phyloP scores from a whole-genome alignment of 192 early-diverging fungal species.

The Dissophora ornata region DNA sequence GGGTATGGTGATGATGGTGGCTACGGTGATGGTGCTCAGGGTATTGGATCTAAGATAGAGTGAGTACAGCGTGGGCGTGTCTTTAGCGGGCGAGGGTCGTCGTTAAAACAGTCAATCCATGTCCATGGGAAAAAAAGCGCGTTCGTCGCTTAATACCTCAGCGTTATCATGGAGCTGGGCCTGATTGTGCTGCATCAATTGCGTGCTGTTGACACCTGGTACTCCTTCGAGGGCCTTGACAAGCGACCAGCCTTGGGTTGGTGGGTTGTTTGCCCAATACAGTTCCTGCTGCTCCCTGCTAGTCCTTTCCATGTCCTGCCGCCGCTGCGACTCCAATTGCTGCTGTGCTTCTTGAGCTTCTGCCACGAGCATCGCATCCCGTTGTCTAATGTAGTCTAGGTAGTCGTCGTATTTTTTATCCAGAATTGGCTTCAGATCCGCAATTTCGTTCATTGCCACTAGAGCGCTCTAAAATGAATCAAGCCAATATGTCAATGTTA shows the following conservation, averaged over 20 bases:
- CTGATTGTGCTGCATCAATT: constrained; percentile 14
- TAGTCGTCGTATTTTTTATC: constrained; percentile 66
- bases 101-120: neutral
- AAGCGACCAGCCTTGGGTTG: constrained; percentile 24
- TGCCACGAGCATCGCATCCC: constrained; percentile 22
- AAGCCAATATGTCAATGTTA: too few species aligned
- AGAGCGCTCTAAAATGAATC: constrained; percentile 11
- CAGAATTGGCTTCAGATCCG: constrained; percentile 66
- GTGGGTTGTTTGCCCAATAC: constrained; percentile 10
- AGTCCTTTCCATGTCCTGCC: neutral
- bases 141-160: neutral
- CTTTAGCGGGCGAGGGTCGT: too few species aligned
- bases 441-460: constrained; percentile 59
- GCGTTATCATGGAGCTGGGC: neutral
- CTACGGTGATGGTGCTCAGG: constrained; percentile 27
- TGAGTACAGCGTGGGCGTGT: too few species aligned
- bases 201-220: constrained; percentile 37
- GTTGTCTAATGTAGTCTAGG: constrained; percentile 41
- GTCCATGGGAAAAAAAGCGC: neutral
- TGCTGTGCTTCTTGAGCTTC: constrained; percentile 21
- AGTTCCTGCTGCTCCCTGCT: constrained; percentile 15
- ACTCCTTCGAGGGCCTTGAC: constrained; percentile 51
- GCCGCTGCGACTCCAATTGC: constrained; percentile 4
- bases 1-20: too few species aligned
- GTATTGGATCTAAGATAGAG: constrained; percentile 29